phyloP scores from a whole-genome alignment of 495 filamentous ascomycete species.

The Penicillium alfredii region DNA sequence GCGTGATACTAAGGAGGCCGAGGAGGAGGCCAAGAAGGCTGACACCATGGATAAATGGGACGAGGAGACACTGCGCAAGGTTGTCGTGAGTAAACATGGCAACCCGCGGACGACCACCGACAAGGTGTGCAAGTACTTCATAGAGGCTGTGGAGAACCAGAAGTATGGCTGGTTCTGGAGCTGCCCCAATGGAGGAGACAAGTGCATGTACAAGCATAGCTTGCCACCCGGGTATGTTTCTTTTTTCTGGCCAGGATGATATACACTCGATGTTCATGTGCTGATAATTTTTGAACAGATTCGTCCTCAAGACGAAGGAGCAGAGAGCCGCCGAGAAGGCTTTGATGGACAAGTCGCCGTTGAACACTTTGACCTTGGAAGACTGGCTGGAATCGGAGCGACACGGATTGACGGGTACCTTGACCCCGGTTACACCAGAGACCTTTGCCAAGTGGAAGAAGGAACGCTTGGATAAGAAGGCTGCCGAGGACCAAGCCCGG shows the following conservation, averaged over 20 bases:
- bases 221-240: slow-evolving; percentile 78
- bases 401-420: slow-evolving; percentile 81
- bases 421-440: slow-evolving; percentile 91
- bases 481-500: slow-evolving; percentile 80
- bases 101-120: slow-evolving; percentile 95
- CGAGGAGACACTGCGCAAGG: slow-evolving; percentile 86
- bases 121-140: slow-evolving; percentile 99
- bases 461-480: slow-evolving; percentile 89
- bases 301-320: slow-evolving; percentile 96
- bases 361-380: slow-evolving; percentile 91
- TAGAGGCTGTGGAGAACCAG: slow-evolving; percentile 93
- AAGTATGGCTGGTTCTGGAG: slow-evolving; percentile 99
- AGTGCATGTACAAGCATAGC: slow-evolving; percentile 98
- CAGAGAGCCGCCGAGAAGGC: slow-evolving; percentile 95
- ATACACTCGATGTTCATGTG: not conserved
- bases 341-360: slow-evolving; percentile 90
- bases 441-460: slow-evolving; percentile 94
- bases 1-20: slow-evolving; percentile 59
- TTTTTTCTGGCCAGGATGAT: not conserved
- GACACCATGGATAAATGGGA: slow-evolving; percentile 97
- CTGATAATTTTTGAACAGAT: slow-evolving; percentile 48
- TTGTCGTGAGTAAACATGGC: slow-evolving; percentile 91
- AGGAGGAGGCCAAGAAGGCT: slow-evolving; percentile 74
- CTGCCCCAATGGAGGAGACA: slow-evolving; percentile 93
- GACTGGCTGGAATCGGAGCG: slow-evolving; percentile 95